Evolutionary conservation across 768 basidiomycete species (phyloP), one percentile per base, ranked within the genome.

Genomic region (Agrocybe pediades): DNA sequence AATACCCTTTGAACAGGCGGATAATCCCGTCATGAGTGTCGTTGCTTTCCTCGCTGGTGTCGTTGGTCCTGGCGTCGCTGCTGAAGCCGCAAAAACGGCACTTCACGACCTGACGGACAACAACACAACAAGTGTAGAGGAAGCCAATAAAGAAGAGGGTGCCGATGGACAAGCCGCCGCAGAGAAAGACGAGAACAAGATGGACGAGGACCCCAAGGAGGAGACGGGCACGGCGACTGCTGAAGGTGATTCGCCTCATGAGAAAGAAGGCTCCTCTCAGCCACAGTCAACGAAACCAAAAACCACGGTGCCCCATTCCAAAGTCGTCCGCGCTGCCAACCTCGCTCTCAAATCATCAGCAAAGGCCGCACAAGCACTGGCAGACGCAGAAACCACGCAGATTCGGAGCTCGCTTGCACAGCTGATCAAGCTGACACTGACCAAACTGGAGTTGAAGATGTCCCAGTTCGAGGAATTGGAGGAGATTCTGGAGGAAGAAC

Each of bases 21-120:
- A 99, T 65, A 98, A 98, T 65, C 97, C 97, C 0, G 93, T 99
- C 16, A 94, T 99, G 94, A 93, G 91, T 68, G 97, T 98, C 20
- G 95, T 98, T 17, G 94, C 97, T 1, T 98, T 98, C 75, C 78
- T 99, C 20, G 94, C 97, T 7, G 90, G 92, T 6, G 94, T 95
- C 9, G 89, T 98, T 6, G 86, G 85, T 9, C 93, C 94, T 0
- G 87, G 87, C 0, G 89, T 97, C 3, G 96, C 95, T 3, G 90
- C 93, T 0, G 94, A 94, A 55, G 96, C 95, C 1, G 97, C 97
- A 6, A 94, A 94, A 68, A 86, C 86, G 0, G 95, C 94, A 0
- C 71, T 96, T 55, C 90, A 90, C 41, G 89, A 90, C 53, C 77
- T 96, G 17, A 87, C 86, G 8, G 84, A 86, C 57, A 84, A 75